Percentiles rank a stretch among this genome's conserved stretches.
Conservation (phyloP, 2,329 filamentous ascomycete genomes). For the Acrocalymma vagum region DNA sequence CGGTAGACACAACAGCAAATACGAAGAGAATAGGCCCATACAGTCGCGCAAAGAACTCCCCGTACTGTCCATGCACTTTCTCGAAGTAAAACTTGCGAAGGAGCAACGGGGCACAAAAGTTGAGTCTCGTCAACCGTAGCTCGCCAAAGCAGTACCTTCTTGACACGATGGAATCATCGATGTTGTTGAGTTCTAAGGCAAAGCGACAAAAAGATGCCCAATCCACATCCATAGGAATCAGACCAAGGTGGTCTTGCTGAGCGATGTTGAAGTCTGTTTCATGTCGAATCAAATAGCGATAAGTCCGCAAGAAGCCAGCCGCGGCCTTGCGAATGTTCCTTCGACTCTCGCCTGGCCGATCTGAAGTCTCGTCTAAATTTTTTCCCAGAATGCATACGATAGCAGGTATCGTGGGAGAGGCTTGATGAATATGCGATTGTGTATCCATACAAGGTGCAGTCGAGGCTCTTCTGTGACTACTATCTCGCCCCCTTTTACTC, state of each 20-base stretch:
- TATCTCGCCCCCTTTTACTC: constrained; percentile 24
- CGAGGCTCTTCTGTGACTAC: constrained; percentile 24
- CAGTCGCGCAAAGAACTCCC: constrained; percentile 22
- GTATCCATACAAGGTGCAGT: constrained; percentile 28
- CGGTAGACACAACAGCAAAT: constrained; percentile 24
- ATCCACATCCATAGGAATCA: constrained; percentile 28
- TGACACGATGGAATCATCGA: constrained; percentile 44
- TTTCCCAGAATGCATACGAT: constrained; percentile 23
- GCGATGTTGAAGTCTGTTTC: constrained; percentile 50
- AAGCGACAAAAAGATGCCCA: constrained; percentile 29
- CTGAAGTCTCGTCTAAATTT: constrained; percentile 7
- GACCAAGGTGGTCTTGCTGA: constrained; percentile 25
- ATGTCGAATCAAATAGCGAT: constrained; percentile 50
- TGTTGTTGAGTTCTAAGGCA: constrained; percentile 17
- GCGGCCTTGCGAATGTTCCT: constrained; percentile 22
- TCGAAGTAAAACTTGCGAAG: constrained; percentile 32
- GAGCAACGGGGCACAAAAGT: constrained; percentile 52
- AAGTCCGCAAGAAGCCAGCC: constrained; percentile 51
- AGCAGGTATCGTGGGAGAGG: constrained; percentile 29
- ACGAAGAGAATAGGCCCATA: constrained; percentile 28
- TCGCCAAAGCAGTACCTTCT: constrained; percentile 55
- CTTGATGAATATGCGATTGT: constrained; percentile 29
- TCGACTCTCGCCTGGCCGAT: constrained; percentile 7
- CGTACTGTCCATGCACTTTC: constrained; percentile 43
- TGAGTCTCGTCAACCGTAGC: constrained; percentile 53